phyloP scores from a whole-genome alignment of 495 filamentous ascomycete genomes.

The Xylaria castorea region DNA sequence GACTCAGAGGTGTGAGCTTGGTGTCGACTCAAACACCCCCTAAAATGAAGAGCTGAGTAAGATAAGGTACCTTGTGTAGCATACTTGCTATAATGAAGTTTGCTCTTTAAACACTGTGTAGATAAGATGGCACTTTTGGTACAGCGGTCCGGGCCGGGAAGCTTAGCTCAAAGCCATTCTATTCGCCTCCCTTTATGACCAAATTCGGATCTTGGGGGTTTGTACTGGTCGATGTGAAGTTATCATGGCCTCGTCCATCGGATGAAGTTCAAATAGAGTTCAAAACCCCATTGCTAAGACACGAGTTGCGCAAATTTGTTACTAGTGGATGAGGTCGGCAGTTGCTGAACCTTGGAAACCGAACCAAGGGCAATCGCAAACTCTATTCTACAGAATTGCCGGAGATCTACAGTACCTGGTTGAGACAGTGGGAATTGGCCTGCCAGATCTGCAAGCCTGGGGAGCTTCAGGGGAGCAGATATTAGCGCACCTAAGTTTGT shows the following conservation, averaged over 20 bases:
- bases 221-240: background rate
- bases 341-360: slow-evolving; percentile 23
- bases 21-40: background rate
- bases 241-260: background rate
- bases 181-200: background rate
- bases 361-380: slow-evolving; percentile 26
- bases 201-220: too few species aligned
- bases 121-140: background rate
- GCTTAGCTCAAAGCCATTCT: background rate
- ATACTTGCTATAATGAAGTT: background rate
- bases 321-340: slow-evolving; percentile 19
- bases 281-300: slow-evolving; percentile 9
- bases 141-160: slow-evolving; percentile 17
- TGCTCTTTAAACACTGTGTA: slow-evolving; percentile 4
- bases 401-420: slow-evolving; percentile 18
- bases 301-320: slow-evolving; percentile 11
- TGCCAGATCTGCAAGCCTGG: slow-evolving; percentile 18
- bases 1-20: background rate
- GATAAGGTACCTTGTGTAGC: background rate
- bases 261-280: slow-evolving; percentile 26
- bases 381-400: slow-evolving; percentile 17
- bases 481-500: background rate
- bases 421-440: slow-evolving; percentile 12
- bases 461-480: slow-evolving; percentile 11
- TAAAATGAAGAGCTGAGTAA: background rate